Percentiles rank a stretch among this genome's conserved stretches.
Conservation (phyloP, 345 rosid genomes). For the Dipteronia sinensis region DNA sequence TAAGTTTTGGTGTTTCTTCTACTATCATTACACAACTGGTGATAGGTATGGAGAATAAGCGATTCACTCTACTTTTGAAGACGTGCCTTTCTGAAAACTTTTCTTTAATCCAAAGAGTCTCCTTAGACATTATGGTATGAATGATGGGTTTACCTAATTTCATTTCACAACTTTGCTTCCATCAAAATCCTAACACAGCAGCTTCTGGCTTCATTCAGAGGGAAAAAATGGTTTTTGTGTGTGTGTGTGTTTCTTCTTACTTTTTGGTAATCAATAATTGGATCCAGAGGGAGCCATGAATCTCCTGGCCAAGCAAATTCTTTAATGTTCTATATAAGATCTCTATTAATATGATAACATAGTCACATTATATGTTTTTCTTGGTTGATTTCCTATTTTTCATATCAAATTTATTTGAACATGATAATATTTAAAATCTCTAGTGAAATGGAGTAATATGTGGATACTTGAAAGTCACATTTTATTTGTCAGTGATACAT, state of each 20-base stretch:
- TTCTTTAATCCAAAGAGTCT: background rate
- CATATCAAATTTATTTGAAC: background rate
- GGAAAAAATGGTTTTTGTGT: background rate
- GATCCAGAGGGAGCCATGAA: background rate
- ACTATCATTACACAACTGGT: background rate
- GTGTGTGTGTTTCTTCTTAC: background rate
- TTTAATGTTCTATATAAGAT: background rate
- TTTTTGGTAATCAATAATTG: background rate
- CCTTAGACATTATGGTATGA: constrained; percentile 4
- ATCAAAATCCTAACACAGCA: background rate
- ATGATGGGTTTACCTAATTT: constrained; percentile 5
- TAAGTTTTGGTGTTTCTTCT: constrained; percentile 4
- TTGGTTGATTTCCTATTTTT: background rate
- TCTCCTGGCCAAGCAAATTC: background rate
- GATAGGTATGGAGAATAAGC: background rate
- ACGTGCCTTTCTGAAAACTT: background rate
- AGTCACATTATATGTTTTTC: background rate
- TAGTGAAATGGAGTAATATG: background rate
- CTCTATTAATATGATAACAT: background rate
- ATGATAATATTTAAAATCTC: background rate
- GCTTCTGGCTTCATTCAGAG: background rate
- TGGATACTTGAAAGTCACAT: background rate
- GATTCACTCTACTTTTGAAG: background rate
- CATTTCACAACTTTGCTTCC: background rate
- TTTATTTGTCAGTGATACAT: background rate